Evolutionary conservation across 2,329 filamentous ascomycete species (phyloP).

Genomic region (Botryotinia globosa): DNA sequence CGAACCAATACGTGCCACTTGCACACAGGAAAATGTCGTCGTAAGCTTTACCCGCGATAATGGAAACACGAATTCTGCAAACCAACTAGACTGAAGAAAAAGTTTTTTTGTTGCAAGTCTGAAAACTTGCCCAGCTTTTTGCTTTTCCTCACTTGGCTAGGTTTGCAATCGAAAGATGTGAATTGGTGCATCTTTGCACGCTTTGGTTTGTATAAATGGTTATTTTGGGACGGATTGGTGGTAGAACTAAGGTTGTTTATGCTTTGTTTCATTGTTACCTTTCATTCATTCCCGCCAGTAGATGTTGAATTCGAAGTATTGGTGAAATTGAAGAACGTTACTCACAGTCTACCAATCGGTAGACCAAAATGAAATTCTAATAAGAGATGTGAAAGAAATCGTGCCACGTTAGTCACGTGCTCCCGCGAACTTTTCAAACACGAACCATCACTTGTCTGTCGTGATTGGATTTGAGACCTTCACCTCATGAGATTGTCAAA

Average conservation of each 20-base stretch:
- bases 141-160: conserved; percentile 6
- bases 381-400: no score
- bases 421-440: neutral
- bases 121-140: conserved; percentile 19
- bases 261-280: neutral
- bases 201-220: neutral
- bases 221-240: neutral
- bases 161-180: neutral
- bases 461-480: neutral
- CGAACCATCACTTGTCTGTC: neutral
- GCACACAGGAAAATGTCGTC: conserved; percentile 2
- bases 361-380: no score
- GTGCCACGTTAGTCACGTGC: neutral
- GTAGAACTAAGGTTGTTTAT: neutral
- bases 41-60: conserved; percentile 18
- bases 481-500: neutral
- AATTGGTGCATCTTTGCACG: conserved; percentile 9
- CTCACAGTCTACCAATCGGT: neutral
- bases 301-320: neutral
- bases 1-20: neutral
- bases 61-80: neutral
- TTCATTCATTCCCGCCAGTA: neutral
- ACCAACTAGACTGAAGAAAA: conserved; percentile 6
- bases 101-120: conserved; percentile 16
- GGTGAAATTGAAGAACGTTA: neutral